Percentiles rank a stretch among this genome's conserved stretches.
phyloP scores from a whole-genome alignment of 176 grass and related monocot genomes.

The Avena insularis region DNA sequence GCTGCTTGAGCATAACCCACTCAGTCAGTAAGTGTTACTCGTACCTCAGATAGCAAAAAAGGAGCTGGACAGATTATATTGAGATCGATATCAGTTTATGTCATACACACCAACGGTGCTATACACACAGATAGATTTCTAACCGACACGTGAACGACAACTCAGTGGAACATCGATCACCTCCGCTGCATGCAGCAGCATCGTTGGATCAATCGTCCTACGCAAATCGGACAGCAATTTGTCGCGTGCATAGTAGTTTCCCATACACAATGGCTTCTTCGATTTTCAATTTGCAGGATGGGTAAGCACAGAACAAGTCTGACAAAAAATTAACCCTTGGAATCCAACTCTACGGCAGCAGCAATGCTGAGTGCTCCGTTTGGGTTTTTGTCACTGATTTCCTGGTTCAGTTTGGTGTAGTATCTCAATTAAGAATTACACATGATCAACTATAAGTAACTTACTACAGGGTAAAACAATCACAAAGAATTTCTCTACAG shows the following conservation, averaged over 20 bases:
- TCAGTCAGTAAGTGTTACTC: neutral
- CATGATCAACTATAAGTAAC: neutral
- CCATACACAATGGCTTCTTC: neutral
- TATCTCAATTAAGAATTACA: neutral
- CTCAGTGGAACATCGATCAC: no score
- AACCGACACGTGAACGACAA: no score
- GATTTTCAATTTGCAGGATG: neutral
- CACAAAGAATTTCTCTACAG: constrained; percentile 1
- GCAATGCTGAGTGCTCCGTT: neutral
- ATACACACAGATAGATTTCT: no score
- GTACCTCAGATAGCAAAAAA: neutral
- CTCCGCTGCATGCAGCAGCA: no score
- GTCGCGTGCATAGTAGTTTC: no score
- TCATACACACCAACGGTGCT: neutral
- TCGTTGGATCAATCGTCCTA: no score
- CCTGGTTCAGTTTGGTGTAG: neutral
- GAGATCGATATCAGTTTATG: neutral
- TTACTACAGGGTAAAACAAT: constrained; percentile 25
- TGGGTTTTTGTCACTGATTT: neutral
- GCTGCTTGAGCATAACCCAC: no score
- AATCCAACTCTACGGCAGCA: neutral
- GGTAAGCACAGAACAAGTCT: neutral
- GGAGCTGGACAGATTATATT: no score
- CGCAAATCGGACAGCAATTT: no score
- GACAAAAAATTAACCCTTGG: neutral